Conservation (phyloP, 1,139 yeast genomes). For the Kodamaea plutei region DNA sequence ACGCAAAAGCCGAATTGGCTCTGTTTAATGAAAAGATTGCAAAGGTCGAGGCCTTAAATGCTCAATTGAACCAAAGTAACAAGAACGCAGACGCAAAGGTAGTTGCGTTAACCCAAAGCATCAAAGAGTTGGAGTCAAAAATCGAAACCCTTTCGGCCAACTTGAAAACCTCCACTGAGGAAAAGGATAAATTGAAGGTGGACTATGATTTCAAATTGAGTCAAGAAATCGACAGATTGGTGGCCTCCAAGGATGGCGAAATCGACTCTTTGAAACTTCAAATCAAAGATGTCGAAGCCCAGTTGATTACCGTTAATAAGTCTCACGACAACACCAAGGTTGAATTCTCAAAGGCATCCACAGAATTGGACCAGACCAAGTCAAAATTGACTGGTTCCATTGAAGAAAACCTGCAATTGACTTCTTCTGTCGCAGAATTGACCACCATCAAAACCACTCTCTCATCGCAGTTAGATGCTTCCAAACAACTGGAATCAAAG, state of each 20-base stretch:
- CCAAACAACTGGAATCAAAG: too few relatives aligned
- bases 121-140: slow-evolving; percentile 4
- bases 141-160: slow-evolving; percentile 5
- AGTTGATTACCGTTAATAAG: slow-evolving; percentile 6
- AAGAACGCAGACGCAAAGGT: slow-evolving; percentile 10
- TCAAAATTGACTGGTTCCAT: slow-evolving; percentile 4
- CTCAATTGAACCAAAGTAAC: slow-evolving; percentile 8
- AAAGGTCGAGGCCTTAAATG: slow-evolving; percentile 9
- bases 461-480: too few relatives aligned
- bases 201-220: slow-evolving; percentile 28
- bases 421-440: too few relatives aligned
- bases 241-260: slow-evolving; percentile 24
- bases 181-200: slow-evolving; percentile 16
- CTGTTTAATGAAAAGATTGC: slow-evolving; percentile 9
- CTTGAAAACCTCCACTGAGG: slow-evolving; percentile 10
- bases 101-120: slow-evolving; percentile 5
- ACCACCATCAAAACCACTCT: too few relatives aligned
- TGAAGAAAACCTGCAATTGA: slow-evolving; percentile 2
- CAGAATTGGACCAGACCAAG: too few relatives aligned
- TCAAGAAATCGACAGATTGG: slow-evolving; percentile 25
- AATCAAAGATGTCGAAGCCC: slow-evolving; percentile 4
- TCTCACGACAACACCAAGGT: slow-evolving; percentile 4
- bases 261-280: slow-evolving; percentile 13
- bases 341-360: too few relatives aligned
- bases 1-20: slow-evolving; percentile 6